phyloP scores from a whole-genome alignment of 352 stramenopile genomes.

The Globisporangium alternatum region DNA sequence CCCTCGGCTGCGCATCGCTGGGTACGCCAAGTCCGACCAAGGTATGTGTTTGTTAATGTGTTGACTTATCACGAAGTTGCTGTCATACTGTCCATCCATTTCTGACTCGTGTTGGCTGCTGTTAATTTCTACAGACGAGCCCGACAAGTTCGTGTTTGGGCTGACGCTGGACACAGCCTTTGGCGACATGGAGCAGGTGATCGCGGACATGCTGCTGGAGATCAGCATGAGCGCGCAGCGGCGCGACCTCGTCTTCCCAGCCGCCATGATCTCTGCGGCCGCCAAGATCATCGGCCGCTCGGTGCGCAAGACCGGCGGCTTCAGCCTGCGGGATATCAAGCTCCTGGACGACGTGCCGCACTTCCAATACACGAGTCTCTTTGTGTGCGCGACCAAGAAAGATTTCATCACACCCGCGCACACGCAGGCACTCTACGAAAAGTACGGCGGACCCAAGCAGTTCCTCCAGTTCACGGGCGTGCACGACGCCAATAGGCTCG shows the following conservation, averaged over 20 bases:
- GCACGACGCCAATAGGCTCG: conserved; percentile 62
- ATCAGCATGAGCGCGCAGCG: conserved; percentile 70
- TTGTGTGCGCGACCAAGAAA: conserved; percentile 65
- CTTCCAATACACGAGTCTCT: conserved; percentile 55
- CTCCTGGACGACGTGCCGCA: conserved; percentile 40
- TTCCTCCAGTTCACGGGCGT: conserved; percentile 50
- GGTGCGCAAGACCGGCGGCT: conserved; percentile 59
- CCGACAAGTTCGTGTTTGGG: conserved; percentile 58
- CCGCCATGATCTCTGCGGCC: conserved; percentile 58
- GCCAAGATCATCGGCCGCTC: conserved; percentile 70
- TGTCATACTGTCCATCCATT: neutral
- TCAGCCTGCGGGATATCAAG: conserved; percentile 47
- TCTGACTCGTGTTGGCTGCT: neutral
- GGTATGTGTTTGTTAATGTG: conserved; percentile 9
- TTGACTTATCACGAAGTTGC: neutral
- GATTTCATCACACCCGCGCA: conserved; percentile 73
- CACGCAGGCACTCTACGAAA: conserved; percentile 43
- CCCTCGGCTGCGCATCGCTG: conserved; percentile 24
- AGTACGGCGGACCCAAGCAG: conserved; percentile 60
- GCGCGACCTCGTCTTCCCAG: conserved; percentile 58
- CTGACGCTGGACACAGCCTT: conserved; percentile 62
- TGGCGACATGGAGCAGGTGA: conserved; percentile 73
- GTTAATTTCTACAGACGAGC: neutral
- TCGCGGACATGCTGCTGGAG: conserved; percentile 71
- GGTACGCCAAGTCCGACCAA: conserved; percentile 19